phyloP scores from a whole-genome alignment of 768 basidiomycete genomes.

The Termitomyces sp. region DNA sequence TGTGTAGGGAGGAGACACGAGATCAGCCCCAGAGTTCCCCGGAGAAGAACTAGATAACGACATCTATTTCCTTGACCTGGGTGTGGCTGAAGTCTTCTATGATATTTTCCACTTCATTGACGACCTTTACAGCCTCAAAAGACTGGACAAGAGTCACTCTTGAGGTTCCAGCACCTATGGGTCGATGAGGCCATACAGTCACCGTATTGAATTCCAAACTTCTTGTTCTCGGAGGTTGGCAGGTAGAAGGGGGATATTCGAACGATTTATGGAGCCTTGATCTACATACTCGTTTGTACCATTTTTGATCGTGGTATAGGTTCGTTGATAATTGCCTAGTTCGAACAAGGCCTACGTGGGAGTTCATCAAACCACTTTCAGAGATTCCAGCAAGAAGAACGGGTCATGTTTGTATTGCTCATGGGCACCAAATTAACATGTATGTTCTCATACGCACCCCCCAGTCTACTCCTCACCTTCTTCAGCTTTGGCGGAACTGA shows the following conservation, averaged over 20 bases:
- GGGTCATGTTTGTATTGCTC: background rate
- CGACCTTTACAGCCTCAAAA: background rate
- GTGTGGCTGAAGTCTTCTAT: background rate
- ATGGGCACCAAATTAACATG: background rate
- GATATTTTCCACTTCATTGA: background rate
- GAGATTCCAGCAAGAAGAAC: background rate
- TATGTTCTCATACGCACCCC: background rate
- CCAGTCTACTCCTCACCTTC: background rate
- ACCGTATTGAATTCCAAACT: background rate
- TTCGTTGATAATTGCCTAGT: background rate
- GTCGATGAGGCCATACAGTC: background rate
- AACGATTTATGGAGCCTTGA: background rate
- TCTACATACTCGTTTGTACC: background rate
- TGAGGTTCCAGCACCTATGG: background rate
- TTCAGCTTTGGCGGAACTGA: background rate
- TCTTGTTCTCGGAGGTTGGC: background rate
- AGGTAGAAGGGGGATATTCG: background rate
- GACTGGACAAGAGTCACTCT: background rate
- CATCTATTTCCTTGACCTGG: background rate
- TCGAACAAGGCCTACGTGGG: background rate
- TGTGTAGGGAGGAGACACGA: background rate
- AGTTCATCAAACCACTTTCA: background rate
- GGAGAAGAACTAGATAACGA: background rate
- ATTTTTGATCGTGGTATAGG: background rate
- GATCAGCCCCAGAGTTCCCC: background rate